Base-by-base conservation (phyloP, 371 early-diverging fungal species). In the Mucor saturninus region DNA sequence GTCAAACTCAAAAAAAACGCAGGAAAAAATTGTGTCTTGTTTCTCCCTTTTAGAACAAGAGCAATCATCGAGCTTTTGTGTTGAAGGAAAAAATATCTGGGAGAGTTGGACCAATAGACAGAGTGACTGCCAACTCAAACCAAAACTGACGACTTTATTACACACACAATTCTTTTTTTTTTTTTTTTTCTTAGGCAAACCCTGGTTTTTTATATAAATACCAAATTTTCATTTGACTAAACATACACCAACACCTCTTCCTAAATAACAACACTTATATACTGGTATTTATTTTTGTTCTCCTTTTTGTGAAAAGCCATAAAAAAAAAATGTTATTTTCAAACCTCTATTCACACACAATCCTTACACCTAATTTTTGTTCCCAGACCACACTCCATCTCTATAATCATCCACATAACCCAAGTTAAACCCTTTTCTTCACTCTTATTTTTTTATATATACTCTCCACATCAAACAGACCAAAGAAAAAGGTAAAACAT, bases 341-440 rank as follows among this genome's bases (percentile, higher is more conserved):
- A 46, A 28, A 46, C 46, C 46, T 46, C 46, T 46, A 46, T 46
- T 46, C 21, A 46, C 46, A 46, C 46, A 26, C 46, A 46, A 46
- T 46, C 46, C 46, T 46, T 46, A n/a, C 46, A 21, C n/a, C 21
- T 46, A 21, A 14, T 43, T 43, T 46, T 46, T 46, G 46, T 46
- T 46, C 46, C 46, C 46, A 46, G 46, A 46, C 46, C 46, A 46
- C 46, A 21, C 46, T 46, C 46, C 46, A 46, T 46, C 46, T 46
- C 26, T 46, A n/a, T 21, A 46, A 21, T 21, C 26, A 46, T 9
- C 21, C 46, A 43, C 43, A n/a, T 15, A 43, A 4, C 15, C 21
- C 5, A 46, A 46, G 3, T 21, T 21, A 21, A 46, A 5, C 21
- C 46, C 46, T 21, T 46, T 46, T 45, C 8, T 21, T 46, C 46